These are phyloP conservation scores for Cyclocybe aegerita DNA, from an alignment of 768 basidiomycete species.

Conservation along the genomic window DNA sequence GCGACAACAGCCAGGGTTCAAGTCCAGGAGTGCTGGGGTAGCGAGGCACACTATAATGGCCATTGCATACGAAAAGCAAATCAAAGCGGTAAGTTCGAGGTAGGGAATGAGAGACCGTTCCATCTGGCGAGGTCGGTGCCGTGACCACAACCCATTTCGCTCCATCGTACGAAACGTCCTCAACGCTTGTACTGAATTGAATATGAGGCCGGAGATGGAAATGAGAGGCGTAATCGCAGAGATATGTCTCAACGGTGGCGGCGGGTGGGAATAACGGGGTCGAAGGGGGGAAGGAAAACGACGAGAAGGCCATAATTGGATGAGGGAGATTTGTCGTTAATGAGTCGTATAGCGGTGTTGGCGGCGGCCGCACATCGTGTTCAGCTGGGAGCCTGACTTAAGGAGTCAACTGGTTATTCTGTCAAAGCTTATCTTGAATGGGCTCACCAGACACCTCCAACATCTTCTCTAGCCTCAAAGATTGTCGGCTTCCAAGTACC, in stretches of 20 bases:
- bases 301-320: slow-evolving; percentile 69
- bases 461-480: slow-evolving; percentile 61
- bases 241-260: slow-evolving; percentile 61
- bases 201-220: slow-evolving; percentile 66
- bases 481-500: slow-evolving; percentile 63
- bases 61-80: slow-evolving; percentile 72
- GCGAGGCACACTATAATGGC: slow-evolving; percentile 68
- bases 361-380: slow-evolving; percentile 39
- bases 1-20: slow-evolving; percentile 48
- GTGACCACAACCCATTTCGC: slow-evolving; percentile 50
- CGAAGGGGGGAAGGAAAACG: slow-evolving; percentile 65
- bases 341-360: slow-evolving; percentile 75
- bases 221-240: slow-evolving; percentile 61
- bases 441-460: slow-evolving; percentile 79
- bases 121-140: slow-evolving; percentile 1
- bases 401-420: background rate
- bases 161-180: slow-evolving; percentile 37
- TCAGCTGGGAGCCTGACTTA: slow-evolving; percentile 41
- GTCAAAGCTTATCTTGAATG: background rate
- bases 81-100: slow-evolving; percentile 47
- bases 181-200: slow-evolving; percentile 59
- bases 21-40: slow-evolving; percentile 64
- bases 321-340: slow-evolving; percentile 83
- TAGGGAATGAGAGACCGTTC: background rate
- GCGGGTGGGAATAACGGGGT: slow-evolving; percentile 73